Percentiles rank a stretch among this genome's conserved stretches.
Conservation (phyloP, 768 basidiomycete genomes). For the Tephrocybe sp. region DNA sequence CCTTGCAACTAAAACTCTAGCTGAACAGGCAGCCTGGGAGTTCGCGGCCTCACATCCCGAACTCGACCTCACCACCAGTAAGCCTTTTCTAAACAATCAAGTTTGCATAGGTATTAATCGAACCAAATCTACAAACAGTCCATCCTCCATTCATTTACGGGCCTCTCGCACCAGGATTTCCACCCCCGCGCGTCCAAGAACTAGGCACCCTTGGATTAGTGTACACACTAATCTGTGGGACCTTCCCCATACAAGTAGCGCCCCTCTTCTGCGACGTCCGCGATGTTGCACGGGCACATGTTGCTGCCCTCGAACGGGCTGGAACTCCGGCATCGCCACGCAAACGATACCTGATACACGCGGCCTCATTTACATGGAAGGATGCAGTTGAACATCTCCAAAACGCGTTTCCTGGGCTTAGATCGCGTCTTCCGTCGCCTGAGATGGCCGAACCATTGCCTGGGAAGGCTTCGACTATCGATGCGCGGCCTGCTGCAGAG, state of each 20-base stretch:
- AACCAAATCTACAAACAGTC: conserved; percentile 18
- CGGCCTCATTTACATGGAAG: not conserved
- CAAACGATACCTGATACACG: conserved; percentile 5
- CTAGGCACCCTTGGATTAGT: conserved; percentile 5
- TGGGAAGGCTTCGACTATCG: not conserved
- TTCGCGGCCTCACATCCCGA: conserved; percentile 34
- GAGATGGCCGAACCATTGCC: not conserved
- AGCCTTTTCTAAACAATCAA: conserved; percentile 4
- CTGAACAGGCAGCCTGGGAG: conserved; percentile 32
- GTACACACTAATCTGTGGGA: not conserved
- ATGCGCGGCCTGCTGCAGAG: not conserved
- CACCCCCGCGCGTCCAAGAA: not conserved
- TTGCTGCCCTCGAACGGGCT: not conserved
- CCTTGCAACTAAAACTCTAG: conserved; percentile 5
- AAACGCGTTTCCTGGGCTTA: not conserved
- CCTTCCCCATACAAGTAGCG: not conserved
- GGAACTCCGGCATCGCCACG: conserved; percentile 7
- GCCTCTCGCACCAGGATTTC: conserved; percentile 9
- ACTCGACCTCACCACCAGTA: conserved; percentile 29
- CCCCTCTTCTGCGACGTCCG: conserved; percentile 11
- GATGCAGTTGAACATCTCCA: not conserved
- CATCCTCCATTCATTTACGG: conserved; percentile 14
- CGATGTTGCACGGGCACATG: conserved; percentile 11
- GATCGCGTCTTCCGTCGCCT: not conserved
- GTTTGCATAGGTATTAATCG: not conserved